Conservation (phyloP, 192 early-diverging fungal genomes). For the Coemansia erecta region DNA sequence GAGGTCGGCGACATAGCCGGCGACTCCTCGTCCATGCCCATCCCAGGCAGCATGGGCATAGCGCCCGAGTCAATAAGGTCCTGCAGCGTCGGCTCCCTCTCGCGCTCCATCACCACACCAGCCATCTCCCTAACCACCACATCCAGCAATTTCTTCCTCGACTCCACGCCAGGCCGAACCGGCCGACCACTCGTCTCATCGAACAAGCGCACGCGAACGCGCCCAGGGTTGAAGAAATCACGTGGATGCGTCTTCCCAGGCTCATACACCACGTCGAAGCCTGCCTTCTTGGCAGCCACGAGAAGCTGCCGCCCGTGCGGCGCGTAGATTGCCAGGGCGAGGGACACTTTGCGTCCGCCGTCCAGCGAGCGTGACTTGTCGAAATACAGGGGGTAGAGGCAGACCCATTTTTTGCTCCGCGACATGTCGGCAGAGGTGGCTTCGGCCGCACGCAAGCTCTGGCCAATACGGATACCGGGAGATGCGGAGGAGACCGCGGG, state of each 20-base stretch:
- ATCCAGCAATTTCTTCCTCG: conserved; percentile 52
- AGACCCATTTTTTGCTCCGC: conserved; percentile 60
- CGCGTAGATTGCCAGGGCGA: conserved; percentile 53
- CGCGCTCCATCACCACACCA: conserved; percentile 20
- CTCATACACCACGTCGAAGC: conserved; percentile 64
- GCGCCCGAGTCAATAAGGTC: conserved; percentile 47
- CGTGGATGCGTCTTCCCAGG: conserved; percentile 65
- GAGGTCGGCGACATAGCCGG: background rate
- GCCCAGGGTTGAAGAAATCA: conserved; percentile 69
- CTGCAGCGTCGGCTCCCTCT: conserved; percentile 44
- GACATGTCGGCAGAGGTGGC: conserved; percentile 10
- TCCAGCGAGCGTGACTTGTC: conserved; percentile 59
- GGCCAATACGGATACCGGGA: conserved; percentile 20
- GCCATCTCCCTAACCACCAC: conserved; percentile 29
- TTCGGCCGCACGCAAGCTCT: conserved; percentile 14
- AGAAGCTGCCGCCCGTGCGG: conserved; percentile 66
- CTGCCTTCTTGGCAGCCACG: conserved; percentile 58
- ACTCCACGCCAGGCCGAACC: conserved; percentile 47
- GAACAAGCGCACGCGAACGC: conserved; percentile 65
- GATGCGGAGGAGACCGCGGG: background rate
- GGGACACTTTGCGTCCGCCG: conserved; percentile 62
- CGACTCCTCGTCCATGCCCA: conserved; percentile 9
- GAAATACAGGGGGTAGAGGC: conserved; percentile 72
- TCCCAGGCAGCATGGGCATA: conserved; percentile 37
- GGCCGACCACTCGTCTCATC: conserved; percentile 37